Base-by-base conservation (phyloP, 352 stramenopile species). In the Pythium aphanidermatum region DNA sequence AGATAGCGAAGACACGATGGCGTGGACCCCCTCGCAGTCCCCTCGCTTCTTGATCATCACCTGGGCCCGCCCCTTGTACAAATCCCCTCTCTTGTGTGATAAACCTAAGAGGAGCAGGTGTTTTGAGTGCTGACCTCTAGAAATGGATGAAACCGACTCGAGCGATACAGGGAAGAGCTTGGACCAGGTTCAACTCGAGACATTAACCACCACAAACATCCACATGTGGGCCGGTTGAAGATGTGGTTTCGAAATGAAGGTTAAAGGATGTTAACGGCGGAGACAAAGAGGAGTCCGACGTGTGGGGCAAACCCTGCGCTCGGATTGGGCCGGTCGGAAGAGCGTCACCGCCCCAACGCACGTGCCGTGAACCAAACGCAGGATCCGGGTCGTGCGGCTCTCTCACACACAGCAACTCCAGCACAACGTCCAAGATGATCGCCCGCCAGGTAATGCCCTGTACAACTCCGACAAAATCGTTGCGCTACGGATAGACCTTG, bases 401-500 rank as follows among this genome's bases (percentile, higher is more conserved):
- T n/a, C 27, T 27, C 27, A 12, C 17, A 37, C 31, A 45, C 34
- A 32, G 25, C 9, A 46, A 12, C 14, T 19, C 14, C 34, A 29
- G 10, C 44, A 29, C 24, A 32, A 6, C 1, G 16, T 8, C 5
- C 33, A 54, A 31, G 35, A 72, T 72, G 63, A 51, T 72, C 47
- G 63, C 63, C 29, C 57, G 63, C 31, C 63, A 72, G 49, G 63
- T 72, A 44, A n/a, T 31, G 46, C 51, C 5, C 42, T 14, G 16
- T 9, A 9, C 19, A 10, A n/a, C 27, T 40, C 7, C 16, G n/a
- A 19, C 28, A 14, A 23, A 14, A 13, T 39, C 17, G n/a, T 19
- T 39, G 9, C 16, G 4, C 11, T 14, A n/a, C 17, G n/a, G 17
- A n/a, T n/a, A n/a, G n/a, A n/a, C n/a, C n/a, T n/a, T n/a, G n/a